Conservation (phyloP, 805 yeast species). For the Dipodascus geniculatus region DNA sequence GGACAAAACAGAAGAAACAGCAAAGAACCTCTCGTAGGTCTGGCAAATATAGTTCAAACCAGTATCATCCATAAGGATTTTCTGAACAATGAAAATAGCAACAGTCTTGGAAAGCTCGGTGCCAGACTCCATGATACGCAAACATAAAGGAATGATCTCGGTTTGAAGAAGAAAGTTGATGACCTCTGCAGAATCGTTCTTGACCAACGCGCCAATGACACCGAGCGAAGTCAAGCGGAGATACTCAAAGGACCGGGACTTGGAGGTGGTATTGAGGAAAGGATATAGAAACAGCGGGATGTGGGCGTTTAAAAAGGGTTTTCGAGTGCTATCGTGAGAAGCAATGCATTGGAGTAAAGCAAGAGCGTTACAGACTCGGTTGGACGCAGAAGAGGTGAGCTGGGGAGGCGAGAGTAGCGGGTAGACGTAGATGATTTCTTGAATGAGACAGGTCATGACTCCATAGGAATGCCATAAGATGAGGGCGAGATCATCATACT, state of each 20-base stretch:
- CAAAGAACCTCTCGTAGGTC: slow-evolving; percentile 87
- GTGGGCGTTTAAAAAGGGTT: slow-evolving; percentile 76
- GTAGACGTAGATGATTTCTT: slow-evolving; percentile 83
- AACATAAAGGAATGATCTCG: slow-evolving; percentile 89
- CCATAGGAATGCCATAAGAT: slow-evolving; percentile 95
- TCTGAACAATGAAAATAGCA: slow-evolving; percentile 91
- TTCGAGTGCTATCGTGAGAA: slow-evolving; percentile 83
- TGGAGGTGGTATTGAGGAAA: slow-evolving; percentile 80
- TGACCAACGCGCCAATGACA: slow-evolving; percentile 92
- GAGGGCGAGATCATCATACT: slow-evolving; percentile 84
- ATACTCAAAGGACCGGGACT: slow-evolving; percentile 89
- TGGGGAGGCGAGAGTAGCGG: slow-evolving; percentile 83
- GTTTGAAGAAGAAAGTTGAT: slow-evolving; percentile 87
- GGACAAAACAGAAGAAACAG: slow-evolving; percentile 80
- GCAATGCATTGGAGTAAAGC: slow-evolving; percentile 96
- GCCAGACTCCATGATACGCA: slow-evolving; percentile 90
- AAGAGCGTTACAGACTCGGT: slow-evolving; percentile 89
- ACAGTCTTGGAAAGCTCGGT: slow-evolving; percentile 92
- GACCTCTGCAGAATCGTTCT: slow-evolving; percentile 91
- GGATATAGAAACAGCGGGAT: slow-evolving; percentile 90
- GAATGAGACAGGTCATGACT: slow-evolving; percentile 82
- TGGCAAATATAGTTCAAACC: slow-evolving; percentile 91
- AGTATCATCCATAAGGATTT: slow-evolving; percentile 80
- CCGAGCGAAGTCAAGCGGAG: slow-evolving; percentile 87
- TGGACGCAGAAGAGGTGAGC: slow-evolving; percentile 74